Conservation (phyloP, 441 rosid genomes). For the Erodium trifolium region DNA sequence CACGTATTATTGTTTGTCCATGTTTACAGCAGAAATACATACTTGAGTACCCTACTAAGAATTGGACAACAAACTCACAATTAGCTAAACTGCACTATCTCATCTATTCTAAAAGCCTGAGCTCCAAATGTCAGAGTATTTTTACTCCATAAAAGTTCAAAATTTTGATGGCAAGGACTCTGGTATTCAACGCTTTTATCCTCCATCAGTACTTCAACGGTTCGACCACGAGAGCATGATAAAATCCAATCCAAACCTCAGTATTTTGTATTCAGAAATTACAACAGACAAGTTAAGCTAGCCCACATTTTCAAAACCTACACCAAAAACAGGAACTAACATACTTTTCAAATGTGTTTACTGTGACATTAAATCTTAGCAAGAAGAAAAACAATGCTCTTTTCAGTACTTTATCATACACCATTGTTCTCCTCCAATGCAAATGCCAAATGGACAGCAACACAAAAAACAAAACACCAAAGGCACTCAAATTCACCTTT, state of each 20-base stretch:
- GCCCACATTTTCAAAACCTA: background rate
- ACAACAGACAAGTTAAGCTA: background rate
- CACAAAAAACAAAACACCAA: no score
- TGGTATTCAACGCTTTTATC: background rate
- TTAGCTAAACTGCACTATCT: background rate
- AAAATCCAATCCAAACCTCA: no score
- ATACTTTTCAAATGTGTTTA: background rate
- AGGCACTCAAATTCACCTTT: no score
- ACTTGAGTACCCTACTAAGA: slow-evolving; percentile 32
- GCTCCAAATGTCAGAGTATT: background rate
- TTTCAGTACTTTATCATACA: no score
- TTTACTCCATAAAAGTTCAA: background rate
- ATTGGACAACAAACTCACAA: slow-evolving; percentile 34
- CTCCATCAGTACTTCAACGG: background rate
- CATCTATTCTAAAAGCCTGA: background rate
- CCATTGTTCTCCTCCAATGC: no score
- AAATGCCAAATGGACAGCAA: no score
- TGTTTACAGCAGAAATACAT: slow-evolving; percentile 25
- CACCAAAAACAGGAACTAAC: background rate
- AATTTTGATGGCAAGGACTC: background rate
- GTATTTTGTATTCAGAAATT: no score
- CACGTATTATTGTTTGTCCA: slow-evolving; percentile 23
- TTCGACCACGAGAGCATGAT: no score
- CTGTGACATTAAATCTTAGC: no score
- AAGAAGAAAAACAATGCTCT: no score